Conservation (phyloP, 2,329 filamentous ascomycete species). For the Nemania sp. region DNA sequence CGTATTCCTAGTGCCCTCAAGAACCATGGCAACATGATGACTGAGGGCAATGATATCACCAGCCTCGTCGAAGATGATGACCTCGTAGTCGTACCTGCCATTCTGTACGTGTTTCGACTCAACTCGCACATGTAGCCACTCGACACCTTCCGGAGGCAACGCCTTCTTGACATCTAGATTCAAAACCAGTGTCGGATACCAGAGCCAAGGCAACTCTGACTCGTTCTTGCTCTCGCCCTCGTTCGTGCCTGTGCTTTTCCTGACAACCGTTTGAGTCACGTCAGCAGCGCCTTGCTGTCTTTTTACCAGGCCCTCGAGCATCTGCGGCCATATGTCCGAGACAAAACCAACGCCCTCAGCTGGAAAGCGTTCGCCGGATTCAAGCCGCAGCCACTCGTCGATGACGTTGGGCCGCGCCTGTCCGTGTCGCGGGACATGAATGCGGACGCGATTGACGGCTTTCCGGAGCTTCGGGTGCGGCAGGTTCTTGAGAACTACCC, state of each 20-base stretch:
- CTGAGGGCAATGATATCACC: slow-evolving; percentile 38
- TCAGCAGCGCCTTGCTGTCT: slow-evolving; percentile 1
- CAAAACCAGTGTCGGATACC: slow-evolving; percentile 69
- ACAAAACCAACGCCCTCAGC: slow-evolving; percentile 36
- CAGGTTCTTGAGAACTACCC: slow-evolving; percentile 27
- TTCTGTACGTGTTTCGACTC: slow-evolving; percentile 31
- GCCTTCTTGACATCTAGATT: slow-evolving; percentile 73
- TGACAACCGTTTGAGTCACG: too few relatives aligned
- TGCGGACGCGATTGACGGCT: slow-evolving; percentile 29
- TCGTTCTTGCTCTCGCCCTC: background rate
- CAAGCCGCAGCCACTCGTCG: slow-evolving; percentile 39
- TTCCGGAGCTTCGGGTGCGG: slow-evolving; percentile 34
- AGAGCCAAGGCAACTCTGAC: slow-evolving; percentile 44
- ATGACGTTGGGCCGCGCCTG: slow-evolving; percentile 29
- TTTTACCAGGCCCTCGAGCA: slow-evolving; percentile 31
- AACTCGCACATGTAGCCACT: slow-evolving; percentile 67
- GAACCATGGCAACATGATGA: slow-evolving; percentile 38
- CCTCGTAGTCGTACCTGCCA: slow-evolving; percentile 36
- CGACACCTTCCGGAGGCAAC: slow-evolving; percentile 64
- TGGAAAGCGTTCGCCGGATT: slow-evolving; percentile 35
- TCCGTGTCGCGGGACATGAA: slow-evolving; percentile 33
- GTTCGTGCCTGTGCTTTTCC: background rate
- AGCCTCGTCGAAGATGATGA: slow-evolving; percentile 34
- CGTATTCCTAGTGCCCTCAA: slow-evolving; percentile 36
- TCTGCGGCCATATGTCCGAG: slow-evolving; percentile 38